Evolutionary conservation across 352 stramenopile species (phyloP).

Genomic region (Pythium pyrilobum): DNA sequence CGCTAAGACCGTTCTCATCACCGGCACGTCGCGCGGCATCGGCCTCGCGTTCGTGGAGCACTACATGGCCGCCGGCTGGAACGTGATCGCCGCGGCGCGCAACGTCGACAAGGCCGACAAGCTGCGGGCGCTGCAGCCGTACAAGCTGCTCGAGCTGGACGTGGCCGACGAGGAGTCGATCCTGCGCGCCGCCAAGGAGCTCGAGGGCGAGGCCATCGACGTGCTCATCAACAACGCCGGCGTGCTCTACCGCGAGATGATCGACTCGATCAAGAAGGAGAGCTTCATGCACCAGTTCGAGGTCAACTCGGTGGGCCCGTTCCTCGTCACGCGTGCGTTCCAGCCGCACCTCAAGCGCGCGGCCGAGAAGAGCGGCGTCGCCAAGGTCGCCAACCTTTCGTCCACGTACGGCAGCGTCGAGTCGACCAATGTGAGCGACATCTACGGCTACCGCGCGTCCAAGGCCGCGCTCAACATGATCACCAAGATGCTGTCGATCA

Average conservation of each 20-base stretch:
- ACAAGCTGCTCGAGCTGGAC: slow-evolving; percentile 44
- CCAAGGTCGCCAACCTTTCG: slow-evolving; percentile 33
- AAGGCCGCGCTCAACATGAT: slow-evolving; percentile 71
- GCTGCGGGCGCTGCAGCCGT: slow-evolving; percentile 28
- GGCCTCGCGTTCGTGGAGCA: slow-evolving; percentile 23
- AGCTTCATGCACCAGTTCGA: slow-evolving; percentile 55
- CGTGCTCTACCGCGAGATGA: slow-evolving; percentile 24
- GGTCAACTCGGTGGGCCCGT: slow-evolving; percentile 52
- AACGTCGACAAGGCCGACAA: slow-evolving; percentile 13
- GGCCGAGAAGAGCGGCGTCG: slow-evolving; percentile 11
- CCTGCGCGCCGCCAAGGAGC: slow-evolving; percentile 20
- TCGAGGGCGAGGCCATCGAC: slow-evolving; percentile 42
- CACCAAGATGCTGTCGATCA: slow-evolving; percentile 31
- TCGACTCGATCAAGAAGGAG: slow-evolving; percentile 33
- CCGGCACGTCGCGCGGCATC: slow-evolving; percentile 26
- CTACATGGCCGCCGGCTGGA: slow-evolving; percentile 22
- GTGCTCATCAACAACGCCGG: slow-evolving; percentile 62
- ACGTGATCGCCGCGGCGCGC: slow-evolving; percentile 23
- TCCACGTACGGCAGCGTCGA: slow-evolving; percentile 44
- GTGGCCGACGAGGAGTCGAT: slow-evolving; percentile 40
- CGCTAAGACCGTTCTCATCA: slow-evolving; percentile 30
- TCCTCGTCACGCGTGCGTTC: slow-evolving; percentile 52
- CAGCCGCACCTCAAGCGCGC: slow-evolving; percentile 33
- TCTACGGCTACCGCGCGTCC: slow-evolving; percentile 63
- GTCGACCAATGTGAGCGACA: slow-evolving; percentile 31